Conservation (phyloP, 1,139 yeast genomes). For the Kodamaea sp. region DNA sequence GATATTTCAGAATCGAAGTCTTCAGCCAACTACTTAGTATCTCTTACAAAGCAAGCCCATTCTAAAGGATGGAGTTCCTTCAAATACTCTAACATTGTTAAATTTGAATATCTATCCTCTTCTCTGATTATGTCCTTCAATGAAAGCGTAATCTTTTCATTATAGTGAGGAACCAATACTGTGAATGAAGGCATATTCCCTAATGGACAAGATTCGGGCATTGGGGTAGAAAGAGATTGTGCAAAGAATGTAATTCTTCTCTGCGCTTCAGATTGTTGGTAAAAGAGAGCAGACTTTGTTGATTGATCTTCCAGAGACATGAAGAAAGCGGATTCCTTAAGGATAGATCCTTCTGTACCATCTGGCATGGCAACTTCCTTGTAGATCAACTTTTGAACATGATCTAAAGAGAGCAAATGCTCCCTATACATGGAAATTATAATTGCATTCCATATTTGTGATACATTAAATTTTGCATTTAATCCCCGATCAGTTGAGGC, state of each 20-base stretch:
- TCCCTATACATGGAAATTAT: constrained; percentile 60
- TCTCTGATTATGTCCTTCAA: constrained; percentile 49
- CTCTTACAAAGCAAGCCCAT: constrained; percentile 54
- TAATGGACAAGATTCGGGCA: constrained; percentile 47
- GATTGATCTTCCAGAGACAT: constrained; percentile 54
- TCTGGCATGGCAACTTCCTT: constrained; percentile 31
- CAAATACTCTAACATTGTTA: constrained; percentile 52
- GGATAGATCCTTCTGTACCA: constrained; percentile 19
- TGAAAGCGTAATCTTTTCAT: constrained; percentile 50
- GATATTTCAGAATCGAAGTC: constrained; percentile 39
- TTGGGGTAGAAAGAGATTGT: constrained; percentile 53
- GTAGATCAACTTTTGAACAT: constrained; percentile 48
- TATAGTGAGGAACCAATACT: constrained; percentile 53
- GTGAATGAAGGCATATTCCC: constrained; percentile 52
- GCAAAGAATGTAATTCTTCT: constrained; percentile 57
- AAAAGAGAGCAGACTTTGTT: constrained; percentile 32
- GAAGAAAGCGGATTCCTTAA: constrained; percentile 51
- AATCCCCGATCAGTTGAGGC: constrained; percentile 29
- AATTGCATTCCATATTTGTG: constrained; percentile 55
- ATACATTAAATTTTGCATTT: constrained; percentile 39
- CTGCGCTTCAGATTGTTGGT: constrained; percentile 47
- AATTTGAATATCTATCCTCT: constrained; percentile 50
- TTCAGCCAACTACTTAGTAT: constrained; percentile 47
- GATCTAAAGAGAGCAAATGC: constrained; percentile 51
- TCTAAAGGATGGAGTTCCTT: constrained; percentile 52